Percentiles rank a stretch among this genome's conserved stretches.
phyloP scores from a whole-genome alignment of 768 basidiomycete species.

The Piloderma croceum region DNA sequence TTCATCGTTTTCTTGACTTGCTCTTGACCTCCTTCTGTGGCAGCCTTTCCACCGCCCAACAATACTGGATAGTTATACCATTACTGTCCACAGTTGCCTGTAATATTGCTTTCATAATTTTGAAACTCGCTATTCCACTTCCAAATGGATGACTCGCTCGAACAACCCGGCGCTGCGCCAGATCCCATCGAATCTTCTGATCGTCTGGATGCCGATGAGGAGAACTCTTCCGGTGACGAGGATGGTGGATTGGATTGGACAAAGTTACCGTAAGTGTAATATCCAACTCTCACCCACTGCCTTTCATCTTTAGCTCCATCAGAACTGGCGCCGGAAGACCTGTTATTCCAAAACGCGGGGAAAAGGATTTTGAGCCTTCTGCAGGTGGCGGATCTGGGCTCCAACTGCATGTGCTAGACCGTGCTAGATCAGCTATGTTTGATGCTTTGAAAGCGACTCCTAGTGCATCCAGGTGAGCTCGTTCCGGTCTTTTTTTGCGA shows the following conservation, averaged over 20 bases:
- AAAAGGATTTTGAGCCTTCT: conserved; percentile 94
- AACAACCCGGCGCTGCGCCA: conserved; percentile 28
- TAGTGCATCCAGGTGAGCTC: conserved; percentile 70
- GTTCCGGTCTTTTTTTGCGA: conserved; percentile 14
- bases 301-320: conserved; percentile 13
- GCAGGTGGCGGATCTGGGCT: conserved; percentile 59
- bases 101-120: too few species aligned
- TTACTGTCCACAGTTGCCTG: too few species aligned
- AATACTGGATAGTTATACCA: too few species aligned
- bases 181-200: not conserved
- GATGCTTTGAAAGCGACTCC: conserved; percentile 68
- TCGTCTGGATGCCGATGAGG: conserved; percentile 34
- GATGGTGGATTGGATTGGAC: conserved; percentile 82
- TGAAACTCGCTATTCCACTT: too few species aligned
- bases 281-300: conserved; percentile 2
- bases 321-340: conserved; percentile 40
- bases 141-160: conserved; percentile 59
- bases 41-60: too few species aligned
- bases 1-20: too few species aligned
- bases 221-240: conserved; percentile 62
- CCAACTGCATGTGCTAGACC: conserved; percentile 77
- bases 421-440: conserved; percentile 82
- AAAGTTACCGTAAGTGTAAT: conserved; percentile 51
- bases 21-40: too few species aligned
- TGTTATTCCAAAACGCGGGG: conserved; percentile 90